Conservation (phyloP, 1,284 basidiomycete species). For the Trichosporon coremiiforme region DNA sequence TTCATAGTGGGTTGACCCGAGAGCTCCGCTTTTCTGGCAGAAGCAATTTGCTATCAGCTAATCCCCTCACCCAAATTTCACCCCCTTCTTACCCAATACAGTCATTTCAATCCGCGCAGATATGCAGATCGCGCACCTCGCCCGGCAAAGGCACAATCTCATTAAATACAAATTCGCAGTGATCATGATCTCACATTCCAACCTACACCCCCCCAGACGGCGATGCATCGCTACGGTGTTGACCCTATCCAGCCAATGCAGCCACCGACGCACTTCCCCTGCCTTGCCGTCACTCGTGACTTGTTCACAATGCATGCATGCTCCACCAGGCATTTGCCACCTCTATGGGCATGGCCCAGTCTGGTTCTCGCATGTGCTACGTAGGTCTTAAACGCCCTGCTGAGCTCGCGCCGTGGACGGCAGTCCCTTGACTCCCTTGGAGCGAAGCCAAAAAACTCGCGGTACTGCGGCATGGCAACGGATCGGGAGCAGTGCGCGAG, state of each 20-base stretch:
- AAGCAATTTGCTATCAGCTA: constrained; percentile 10
- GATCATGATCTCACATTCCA: constrained; percentile 1
- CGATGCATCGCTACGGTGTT: no score
- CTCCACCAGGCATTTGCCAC: not conserved
- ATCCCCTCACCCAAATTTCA: no score
- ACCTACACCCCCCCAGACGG: no score
- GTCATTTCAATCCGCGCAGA: no score
- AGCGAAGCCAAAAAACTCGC: not conserved
- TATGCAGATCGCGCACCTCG: not conserved
- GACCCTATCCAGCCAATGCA: no score
- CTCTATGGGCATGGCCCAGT: not conserved
- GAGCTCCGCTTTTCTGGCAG: not conserved
- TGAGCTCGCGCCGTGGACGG: not conserved
- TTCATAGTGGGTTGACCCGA: constrained; percentile 5
- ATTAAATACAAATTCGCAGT: constrained; percentile 11
- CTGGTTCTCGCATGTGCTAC: not conserved
- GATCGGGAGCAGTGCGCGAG: constrained; percentile 5
- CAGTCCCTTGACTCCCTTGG: no score
- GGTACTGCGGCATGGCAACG: not conserved
- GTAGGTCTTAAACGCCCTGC: constrained; percentile 7
- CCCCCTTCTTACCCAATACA: no score
- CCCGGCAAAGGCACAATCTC: not conserved
- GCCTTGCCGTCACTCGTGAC: no score
- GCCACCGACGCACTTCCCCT: no score
- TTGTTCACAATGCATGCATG: not conserved